These are phyloP conservation scores for Cetraspora pellucida DNA, from an alignment of 192 early-diverging fungal genomes.

Conservation along the genomic window DNA sequence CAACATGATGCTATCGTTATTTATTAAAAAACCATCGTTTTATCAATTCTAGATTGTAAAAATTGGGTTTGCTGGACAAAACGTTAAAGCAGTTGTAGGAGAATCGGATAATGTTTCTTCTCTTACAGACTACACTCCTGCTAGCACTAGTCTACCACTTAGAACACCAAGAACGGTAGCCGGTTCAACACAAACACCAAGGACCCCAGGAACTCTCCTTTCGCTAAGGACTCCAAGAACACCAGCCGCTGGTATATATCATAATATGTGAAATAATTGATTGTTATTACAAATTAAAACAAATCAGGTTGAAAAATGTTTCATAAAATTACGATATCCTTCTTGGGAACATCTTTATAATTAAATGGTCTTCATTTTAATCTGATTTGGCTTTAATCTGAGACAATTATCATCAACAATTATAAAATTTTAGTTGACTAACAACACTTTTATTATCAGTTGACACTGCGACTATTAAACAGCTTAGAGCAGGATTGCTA, in stretches of 20 bases:
- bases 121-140: conserved; percentile 74
- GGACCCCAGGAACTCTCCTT: conserved; percentile 43
- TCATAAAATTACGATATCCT: neutral
- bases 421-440: neutral
- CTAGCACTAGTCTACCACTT: conserved; percentile 49
- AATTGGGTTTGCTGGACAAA: conserved; percentile 80
- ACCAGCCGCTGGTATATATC: conserved; percentile 38
- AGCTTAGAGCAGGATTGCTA: conserved; percentile 69
- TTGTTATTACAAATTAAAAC: neutral
- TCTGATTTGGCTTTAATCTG: neutral
- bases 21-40: neutral
- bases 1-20: too few relatives aligned
- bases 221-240: conserved; percentile 31
- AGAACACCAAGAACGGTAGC: conserved; percentile 67
- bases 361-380: neutral
- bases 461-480: conserved; percentile 45
- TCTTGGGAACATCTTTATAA: too few relatives aligned
- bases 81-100: conserved; percentile 69
- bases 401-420: neutral
- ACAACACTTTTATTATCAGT: neutral
- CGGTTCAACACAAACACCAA: conserved; percentile 39
- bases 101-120: conserved; percentile 62
- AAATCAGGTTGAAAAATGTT: neutral
- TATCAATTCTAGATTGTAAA: conserved; percentile 65
- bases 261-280: neutral